phyloP scores from a whole-genome alignment of 768 basidiomycete species.

The Boletus pseudo-olivaceus region DNA sequence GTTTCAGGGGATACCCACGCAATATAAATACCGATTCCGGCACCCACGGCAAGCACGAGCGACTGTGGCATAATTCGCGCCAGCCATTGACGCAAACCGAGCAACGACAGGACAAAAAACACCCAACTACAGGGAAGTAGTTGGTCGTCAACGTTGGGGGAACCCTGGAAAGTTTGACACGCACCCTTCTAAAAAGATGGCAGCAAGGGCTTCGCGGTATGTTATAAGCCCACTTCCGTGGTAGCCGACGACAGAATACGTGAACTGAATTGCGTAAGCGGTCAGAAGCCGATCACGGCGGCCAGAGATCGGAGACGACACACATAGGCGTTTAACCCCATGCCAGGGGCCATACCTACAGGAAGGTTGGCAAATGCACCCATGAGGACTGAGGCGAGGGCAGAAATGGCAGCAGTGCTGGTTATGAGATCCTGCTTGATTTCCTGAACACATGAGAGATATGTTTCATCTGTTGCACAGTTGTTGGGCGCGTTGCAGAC shows the following conservation, averaged over 20 bases:
- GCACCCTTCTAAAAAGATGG: constrained; percentile 85
- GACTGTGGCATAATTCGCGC: constrained; percentile 87
- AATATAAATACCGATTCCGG: constrained; percentile 86
- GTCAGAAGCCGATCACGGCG: not conserved
- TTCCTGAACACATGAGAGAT: constrained; percentile 55
- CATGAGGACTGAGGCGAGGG: constrained; percentile 77
- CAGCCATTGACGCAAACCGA: constrained; percentile 88
- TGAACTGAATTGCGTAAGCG: constrained; percentile 49
- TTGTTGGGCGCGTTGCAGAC: constrained; percentile 61
- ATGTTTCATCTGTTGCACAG: constrained; percentile 50
- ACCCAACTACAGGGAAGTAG: constrained; percentile 53
- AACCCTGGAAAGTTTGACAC: constrained; percentile 19
- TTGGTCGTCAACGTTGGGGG: not conserved
- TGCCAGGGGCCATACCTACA: constrained; percentile 82
- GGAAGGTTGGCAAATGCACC: constrained; percentile 84
- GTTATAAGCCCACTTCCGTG: constrained; percentile 67
- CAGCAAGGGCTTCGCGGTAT: constrained; percentile 77
- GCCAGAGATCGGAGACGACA: constrained; percentile 22
- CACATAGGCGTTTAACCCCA: constrained; percentile 81
- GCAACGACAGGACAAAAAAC: constrained; percentile 73
- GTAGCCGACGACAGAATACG: constrained; percentile 85
- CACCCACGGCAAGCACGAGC: constrained; percentile 77
- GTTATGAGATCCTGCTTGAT: constrained; percentile 78
- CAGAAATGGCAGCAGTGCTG: constrained; percentile 73
- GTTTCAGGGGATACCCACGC: constrained; percentile 46